Conservation (phyloP, 163 green algal genomes). For the Chloromonas sp. region DNA sequence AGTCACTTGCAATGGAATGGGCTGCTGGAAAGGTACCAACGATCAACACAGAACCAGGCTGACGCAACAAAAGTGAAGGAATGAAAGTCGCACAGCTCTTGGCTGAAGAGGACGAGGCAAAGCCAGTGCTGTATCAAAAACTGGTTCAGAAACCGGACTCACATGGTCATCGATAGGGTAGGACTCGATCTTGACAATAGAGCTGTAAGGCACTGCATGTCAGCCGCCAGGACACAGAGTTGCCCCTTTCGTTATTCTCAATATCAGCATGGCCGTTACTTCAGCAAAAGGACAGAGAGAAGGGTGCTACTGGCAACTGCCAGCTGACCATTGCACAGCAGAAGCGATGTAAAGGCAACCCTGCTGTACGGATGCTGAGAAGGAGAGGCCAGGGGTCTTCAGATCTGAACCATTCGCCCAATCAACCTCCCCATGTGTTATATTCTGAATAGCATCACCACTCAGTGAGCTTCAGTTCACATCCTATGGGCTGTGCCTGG, state of each 20-base stretch:
- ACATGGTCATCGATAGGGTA: conserved; percentile 35
- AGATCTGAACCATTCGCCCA: too few relatives aligned
- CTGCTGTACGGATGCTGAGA: neutral
- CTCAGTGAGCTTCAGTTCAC: too few relatives aligned
- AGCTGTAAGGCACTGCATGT: conserved; percentile 41
- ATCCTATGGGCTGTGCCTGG: too few relatives aligned
- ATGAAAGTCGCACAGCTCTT: neutral
- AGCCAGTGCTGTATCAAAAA: neutral
- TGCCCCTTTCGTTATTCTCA: neutral
- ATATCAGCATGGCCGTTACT: too few relatives aligned
- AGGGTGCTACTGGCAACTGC: neutral
- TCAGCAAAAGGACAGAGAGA: conserved; percentile 1
- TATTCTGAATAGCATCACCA: too few relatives aligned
- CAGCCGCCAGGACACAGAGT: neutral
- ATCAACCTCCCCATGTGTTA: too few relatives aligned
- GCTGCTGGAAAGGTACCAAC: too few relatives aligned
- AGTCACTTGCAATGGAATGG: too few relatives aligned
- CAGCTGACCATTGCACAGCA: neutral
- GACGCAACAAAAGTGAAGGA: neutral
- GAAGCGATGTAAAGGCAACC: neutral
- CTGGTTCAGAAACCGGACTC: neutral
- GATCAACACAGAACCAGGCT: neutral
- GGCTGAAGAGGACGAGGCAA: neutral
- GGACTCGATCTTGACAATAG: conserved; percentile 50
- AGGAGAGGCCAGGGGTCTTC: neutral